Conservation (phyloP, 139 green algal genomes). For the Micromonas pusilla region DNA sequence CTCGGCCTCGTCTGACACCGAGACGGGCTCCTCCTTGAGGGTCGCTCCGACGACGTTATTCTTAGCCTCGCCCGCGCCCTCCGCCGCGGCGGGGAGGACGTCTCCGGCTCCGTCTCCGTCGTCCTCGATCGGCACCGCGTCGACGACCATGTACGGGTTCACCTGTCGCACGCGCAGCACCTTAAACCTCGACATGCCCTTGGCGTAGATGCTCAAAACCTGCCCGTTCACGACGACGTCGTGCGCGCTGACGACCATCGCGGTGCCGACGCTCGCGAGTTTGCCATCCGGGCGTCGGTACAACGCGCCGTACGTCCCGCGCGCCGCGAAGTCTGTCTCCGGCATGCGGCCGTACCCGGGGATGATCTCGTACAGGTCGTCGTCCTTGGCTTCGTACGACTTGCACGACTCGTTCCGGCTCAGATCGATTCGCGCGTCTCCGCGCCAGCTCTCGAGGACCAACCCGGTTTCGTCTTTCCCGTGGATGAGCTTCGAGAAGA, state of each 20-base stretch:
- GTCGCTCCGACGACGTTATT: not conserved
- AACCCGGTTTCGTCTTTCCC: not conserved
- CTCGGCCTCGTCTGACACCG: not conserved
- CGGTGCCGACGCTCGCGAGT: not conserved
- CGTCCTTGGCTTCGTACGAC: not conserved
- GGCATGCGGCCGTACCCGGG: not conserved
- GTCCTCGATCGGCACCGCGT: conserved; percentile 18
- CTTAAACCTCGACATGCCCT: not conserved
- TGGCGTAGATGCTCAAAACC: not conserved
- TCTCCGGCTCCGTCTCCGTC: not conserved
- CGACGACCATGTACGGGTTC: conserved; percentile 20
- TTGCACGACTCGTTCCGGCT: not conserved
- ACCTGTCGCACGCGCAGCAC: not conserved
- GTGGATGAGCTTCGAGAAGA: conserved; percentile 9
- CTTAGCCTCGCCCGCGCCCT: not conserved
- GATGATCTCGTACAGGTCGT: conserved; percentile 3
- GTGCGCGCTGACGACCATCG: conserved; percentile 1
- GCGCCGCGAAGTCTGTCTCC: not conserved
- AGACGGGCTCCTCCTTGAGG: not conserved
- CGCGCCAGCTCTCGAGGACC: not conserved
- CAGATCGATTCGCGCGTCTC: not conserved
- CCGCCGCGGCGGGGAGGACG: not conserved
- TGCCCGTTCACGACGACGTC: conserved; percentile 13
- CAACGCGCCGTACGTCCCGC: conserved; percentile 8
- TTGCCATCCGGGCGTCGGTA: conserved; percentile 4